phyloP scores from a whole-genome alignment of 78 protist genomes.

The Protostelium mycophagum region DNA sequence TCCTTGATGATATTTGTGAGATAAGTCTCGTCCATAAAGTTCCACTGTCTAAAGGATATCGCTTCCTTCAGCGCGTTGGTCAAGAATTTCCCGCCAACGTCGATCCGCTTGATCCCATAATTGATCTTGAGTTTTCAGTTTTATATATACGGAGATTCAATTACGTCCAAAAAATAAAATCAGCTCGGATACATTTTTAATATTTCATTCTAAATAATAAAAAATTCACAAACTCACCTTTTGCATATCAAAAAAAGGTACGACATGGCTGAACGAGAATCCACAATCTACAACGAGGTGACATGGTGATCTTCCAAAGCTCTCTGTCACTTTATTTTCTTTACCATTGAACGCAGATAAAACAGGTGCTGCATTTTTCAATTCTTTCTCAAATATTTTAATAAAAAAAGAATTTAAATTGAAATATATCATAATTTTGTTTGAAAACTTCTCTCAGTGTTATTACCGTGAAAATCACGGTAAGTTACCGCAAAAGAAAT shows the following conservation, averaged over 20 bases:
- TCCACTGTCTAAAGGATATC: conserved; percentile 57
- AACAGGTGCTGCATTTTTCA: conserved; percentile 8
- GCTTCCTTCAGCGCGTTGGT: conserved; percentile 74
- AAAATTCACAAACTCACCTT: neutral
- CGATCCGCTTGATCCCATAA: conserved; percentile 52
- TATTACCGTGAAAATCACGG: too few species aligned
- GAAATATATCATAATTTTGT: too few species aligned
- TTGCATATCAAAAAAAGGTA: conserved; percentile 48
- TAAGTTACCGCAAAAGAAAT: too few species aligned
- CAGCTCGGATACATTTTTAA: too few species aligned
- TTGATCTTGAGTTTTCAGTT: conserved; percentile 20
- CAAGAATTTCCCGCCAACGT: conserved; percentile 71
- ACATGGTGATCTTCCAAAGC: conserved; percentile 21
- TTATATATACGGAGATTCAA: neutral
- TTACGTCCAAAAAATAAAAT: too few species aligned
- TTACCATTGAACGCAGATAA: conserved; percentile 15
- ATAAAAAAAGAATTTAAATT: too few species aligned
- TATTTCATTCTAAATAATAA: too few species aligned
- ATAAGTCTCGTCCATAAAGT: conserved; percentile 80
- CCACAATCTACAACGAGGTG: conserved; percentile 72
- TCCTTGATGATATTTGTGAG: conserved; percentile 71
- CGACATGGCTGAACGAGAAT: conserved; percentile 46
- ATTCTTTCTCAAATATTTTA: too few species aligned
- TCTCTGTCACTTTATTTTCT: neutral
- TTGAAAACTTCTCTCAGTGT: too few species aligned